Conservation (phyloP, 192 early-diverging fungal genomes). For the Coemansia interrupta region DNA sequence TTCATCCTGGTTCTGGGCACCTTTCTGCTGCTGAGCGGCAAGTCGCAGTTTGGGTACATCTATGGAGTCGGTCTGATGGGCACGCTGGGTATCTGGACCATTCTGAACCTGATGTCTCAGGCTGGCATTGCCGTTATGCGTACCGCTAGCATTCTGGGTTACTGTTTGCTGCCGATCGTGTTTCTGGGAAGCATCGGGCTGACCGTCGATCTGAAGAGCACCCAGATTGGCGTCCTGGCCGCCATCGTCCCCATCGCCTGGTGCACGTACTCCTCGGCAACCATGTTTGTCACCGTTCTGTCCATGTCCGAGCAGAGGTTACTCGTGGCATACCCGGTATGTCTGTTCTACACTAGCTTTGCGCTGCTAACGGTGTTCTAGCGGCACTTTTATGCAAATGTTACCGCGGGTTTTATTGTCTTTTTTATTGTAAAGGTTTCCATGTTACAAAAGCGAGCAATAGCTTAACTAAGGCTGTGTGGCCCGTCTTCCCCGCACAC, state of each 20-base stretch:
- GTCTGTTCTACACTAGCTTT: conserved; percentile 89
- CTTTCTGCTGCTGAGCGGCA: conserved; percentile 85
- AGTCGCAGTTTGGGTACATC: conserved; percentile 95
- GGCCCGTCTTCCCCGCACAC: too few species aligned
- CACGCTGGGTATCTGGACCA: conserved; percentile 75
- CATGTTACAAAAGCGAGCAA: too few species aligned
- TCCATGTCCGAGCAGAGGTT: conserved; percentile 89
- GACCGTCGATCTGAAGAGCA: conserved; percentile 65
- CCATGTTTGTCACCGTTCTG: conserved; percentile 91
- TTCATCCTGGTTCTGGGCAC: conserved; percentile 90
- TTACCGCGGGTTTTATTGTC: not conserved
- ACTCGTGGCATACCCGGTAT: conserved; percentile 92
- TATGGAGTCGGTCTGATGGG: conserved; percentile 92
- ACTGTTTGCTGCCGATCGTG: conserved; percentile 94
- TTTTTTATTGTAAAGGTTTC: not conserved
- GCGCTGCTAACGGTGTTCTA: conserved; percentile 89
- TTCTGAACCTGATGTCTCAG: conserved; percentile 93
- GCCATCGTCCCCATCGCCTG: conserved; percentile 75
- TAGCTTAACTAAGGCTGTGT: too few species aligned
- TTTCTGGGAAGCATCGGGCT: conserved; percentile 76
- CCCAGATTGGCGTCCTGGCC: conserved; percentile 57
- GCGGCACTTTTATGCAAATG: not conserved
- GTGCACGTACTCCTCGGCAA: conserved; percentile 92
- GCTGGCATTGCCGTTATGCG: conserved; percentile 79
- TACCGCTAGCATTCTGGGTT: conserved; percentile 93